These are phyloP conservation scores for Ichthyophthirius multifiliis DNA, from an alignment of 169 alveolate species.

Conservation along the genomic window DNA sequence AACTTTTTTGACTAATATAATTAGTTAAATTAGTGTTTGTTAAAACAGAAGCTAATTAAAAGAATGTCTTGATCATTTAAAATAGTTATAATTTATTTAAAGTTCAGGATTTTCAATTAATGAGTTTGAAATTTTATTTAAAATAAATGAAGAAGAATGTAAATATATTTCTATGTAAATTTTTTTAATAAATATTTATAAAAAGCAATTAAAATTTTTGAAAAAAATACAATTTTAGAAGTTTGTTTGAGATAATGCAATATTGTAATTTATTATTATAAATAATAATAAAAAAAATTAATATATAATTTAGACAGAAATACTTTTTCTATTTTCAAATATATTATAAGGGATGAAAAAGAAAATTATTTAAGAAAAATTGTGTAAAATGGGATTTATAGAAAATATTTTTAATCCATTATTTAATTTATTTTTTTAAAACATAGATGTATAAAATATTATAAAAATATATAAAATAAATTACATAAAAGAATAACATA, in stretches of 20 bases:
- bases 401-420: not conserved
- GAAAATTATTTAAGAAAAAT: not conserved
- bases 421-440: not conserved
- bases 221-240: too few species aligned
- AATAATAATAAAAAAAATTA: too few species aligned
- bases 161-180: too few species aligned
- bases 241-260: too few species aligned
- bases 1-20: not conserved
- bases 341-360: not conserved
- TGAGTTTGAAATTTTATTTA: too few species aligned
- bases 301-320: constrained; percentile 3
- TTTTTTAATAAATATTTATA: too few species aligned
- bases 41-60: not conserved
- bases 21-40: not conserved
- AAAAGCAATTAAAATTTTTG: too few species aligned
- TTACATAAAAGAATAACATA: not conserved
- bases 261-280: too few species aligned
- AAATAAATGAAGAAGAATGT: too few species aligned
- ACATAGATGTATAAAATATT: not conserved
- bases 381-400: not conserved
- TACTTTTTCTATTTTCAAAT: not conserved
- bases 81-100: not conserved
- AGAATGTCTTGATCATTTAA: not conserved
- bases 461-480: not conserved
- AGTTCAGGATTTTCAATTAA: too few species aligned